These are phyloP conservation scores for Kluyveromyces sp. DNA, from an alignment of 1,139 yeast genomes.

Conservation along the genomic window DNA sequence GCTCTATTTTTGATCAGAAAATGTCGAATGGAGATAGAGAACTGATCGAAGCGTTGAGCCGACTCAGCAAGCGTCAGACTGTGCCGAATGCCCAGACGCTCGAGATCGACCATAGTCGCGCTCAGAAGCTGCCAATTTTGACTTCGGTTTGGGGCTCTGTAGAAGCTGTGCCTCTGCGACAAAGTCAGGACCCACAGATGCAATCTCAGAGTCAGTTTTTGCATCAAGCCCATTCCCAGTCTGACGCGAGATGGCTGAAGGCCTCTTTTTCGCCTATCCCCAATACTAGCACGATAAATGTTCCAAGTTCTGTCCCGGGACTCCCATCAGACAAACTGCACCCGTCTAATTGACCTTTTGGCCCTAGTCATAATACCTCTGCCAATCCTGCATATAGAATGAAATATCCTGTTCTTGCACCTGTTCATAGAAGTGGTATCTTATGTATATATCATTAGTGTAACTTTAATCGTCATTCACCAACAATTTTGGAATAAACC, in stretches of 20 bases:
- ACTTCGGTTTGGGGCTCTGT: conserved; percentile 6
- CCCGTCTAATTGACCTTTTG: background rate
- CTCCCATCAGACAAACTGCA: background rate
- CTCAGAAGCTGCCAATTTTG: conserved; percentile 3
- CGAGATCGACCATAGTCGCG: conserved; percentile 5
- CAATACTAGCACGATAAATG: too few species aligned
- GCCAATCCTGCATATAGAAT: too few species aligned
- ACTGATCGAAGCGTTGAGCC: conserved; percentile 5
- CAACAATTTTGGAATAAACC: background rate
- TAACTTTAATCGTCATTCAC: background rate
- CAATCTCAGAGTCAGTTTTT: background rate
- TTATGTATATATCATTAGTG: background rate
- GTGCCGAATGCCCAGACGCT: conserved; percentile 3
- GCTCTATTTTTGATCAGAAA: too few species aligned
- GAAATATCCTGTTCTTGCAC: background rate
- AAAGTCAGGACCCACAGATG: conserved; percentile 1
- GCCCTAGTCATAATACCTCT: too few species aligned
- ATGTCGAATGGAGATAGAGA: conserved; percentile 7
- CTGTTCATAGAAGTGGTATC: background rate
- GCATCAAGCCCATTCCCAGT: background rate
- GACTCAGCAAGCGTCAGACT: conserved; percentile 3
- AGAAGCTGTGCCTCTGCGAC: conserved; percentile 7
- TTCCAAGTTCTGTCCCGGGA: too few species aligned
- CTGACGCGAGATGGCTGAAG: too few species aligned
- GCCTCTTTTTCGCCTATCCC: too few species aligned